phyloP scores from a whole-genome alignment of 495 filamentous ascomycete species.

The Tuber microsphaerosporum region DNA sequence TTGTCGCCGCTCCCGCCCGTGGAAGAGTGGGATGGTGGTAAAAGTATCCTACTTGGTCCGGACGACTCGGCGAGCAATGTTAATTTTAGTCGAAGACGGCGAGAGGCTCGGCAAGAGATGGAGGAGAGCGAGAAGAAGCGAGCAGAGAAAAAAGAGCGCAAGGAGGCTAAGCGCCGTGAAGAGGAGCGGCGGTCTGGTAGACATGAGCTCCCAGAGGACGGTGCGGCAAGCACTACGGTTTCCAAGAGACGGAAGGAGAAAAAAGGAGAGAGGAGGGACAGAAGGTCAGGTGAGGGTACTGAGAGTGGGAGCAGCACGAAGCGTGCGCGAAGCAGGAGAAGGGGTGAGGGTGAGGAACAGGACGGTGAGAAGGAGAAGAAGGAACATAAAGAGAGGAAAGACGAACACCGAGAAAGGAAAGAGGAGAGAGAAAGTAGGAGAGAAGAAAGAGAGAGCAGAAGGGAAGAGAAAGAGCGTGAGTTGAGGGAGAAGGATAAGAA shows the following conservation, averaged over 20 bases:
- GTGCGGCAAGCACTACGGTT: slow-evolving; percentile 20
- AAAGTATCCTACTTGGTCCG: slow-evolving; percentile 43
- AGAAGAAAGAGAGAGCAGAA: slow-evolving; percentile 15
- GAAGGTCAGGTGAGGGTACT: slow-evolving; percentile 9
- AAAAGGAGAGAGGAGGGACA: slow-evolving; percentile 11
- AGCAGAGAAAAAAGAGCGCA: slow-evolving; percentile 26
- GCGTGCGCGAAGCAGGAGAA: slow-evolving; percentile 11
- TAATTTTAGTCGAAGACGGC: slow-evolving; percentile 44
- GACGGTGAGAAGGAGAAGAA: slow-evolving; percentile 21
- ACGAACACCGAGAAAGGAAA: slow-evolving; percentile 9
- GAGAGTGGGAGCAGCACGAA: slow-evolving; percentile 10
- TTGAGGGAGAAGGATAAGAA: slow-evolving; percentile 12
- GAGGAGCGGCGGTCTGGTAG: slow-evolving; percentile 6
- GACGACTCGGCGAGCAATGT: slow-evolving; percentile 82
- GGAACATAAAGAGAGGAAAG: not conserved
- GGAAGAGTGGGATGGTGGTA: slow-evolving; percentile 38
- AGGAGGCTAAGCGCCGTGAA: slow-evolving; percentile 25
- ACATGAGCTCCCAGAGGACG: slow-evolving; percentile 9
- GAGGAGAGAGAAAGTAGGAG: slow-evolving; percentile 23
- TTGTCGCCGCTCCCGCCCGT: slow-evolving; percentile 16
- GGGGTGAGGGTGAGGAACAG: slow-evolving; percentile 20
- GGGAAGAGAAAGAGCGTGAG: slow-evolving; percentile 2
- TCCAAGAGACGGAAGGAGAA: slow-evolving; percentile 16
- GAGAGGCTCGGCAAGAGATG: slow-evolving; percentile 24
- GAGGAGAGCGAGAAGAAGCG: slow-evolving; percentile 23